phyloP scores from a whole-genome alignment of 805 yeast genomes.

The Saccharomycopsis babjevae region DNA sequence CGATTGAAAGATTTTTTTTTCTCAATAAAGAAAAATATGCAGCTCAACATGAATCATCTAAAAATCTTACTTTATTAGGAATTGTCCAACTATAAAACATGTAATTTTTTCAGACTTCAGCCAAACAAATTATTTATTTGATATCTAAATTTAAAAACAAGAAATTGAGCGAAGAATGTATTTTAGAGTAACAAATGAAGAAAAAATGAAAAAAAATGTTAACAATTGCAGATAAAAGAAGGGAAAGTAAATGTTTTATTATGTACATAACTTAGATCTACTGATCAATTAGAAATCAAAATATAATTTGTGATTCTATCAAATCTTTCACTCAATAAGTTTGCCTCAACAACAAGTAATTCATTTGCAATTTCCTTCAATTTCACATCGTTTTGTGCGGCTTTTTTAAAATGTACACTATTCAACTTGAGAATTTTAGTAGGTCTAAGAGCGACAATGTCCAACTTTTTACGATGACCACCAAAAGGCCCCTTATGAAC shows the following conservation, averaged over 20 bases:
- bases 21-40: neutral
- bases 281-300: conserved; percentile 29
- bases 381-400: conserved; percentile 27
- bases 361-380: conserved; percentile 27
- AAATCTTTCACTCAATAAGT: conserved; percentile 33
- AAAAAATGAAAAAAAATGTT: neutral
- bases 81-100: neutral
- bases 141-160: too few species aligned
- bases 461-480: conserved; percentile 31
- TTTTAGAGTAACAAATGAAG: neutral
- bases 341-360: conserved; percentile 32
- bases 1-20: neutral
- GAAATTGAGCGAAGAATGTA: neutral
- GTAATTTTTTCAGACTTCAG: too few species aligned
- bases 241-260: neutral
- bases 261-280: too few species aligned
- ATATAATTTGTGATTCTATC: conserved; percentile 39
- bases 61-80: conserved; percentile 21
- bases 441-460: conserved; percentile 28
- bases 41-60: neutral
- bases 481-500: conserved; percentile 23
- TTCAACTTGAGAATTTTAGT: conserved; percentile 34
- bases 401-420: conserved; percentile 25
- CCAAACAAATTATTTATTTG: too few species aligned
- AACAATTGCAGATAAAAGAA: neutral